Conservation (phyloP, 306 rosid genomes). For the Prinsepia uniflora region DNA sequence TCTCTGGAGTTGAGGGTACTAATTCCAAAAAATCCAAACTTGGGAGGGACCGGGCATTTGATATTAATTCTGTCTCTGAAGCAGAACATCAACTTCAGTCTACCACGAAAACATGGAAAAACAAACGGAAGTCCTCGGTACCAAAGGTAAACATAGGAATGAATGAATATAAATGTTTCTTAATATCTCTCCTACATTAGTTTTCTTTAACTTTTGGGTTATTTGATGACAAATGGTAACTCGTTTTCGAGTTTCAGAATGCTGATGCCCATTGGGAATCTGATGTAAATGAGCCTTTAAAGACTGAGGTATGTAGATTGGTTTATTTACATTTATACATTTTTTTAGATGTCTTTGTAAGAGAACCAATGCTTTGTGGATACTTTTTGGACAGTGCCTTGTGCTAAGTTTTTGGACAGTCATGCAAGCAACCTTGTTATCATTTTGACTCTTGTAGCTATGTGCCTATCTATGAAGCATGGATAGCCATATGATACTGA, state of each 20-base stretch:
- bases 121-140: slow-evolving; percentile 50
- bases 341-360: neutral
- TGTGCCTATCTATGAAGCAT: neutral
- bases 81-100: slow-evolving; percentile 41
- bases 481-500: neutral
- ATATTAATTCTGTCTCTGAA: slow-evolving; percentile 38
- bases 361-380: neutral
- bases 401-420: neutral
- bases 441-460: neutral
- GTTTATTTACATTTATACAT: slow-evolving; percentile 3
- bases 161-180: neutral
- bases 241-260: slow-evolving; percentile 39
- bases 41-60: slow-evolving; percentile 44
- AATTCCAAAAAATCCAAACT: slow-evolving; percentile 52
- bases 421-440: neutral
- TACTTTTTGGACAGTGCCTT: neutral
- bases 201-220: neutral
- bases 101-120: slow-evolving; percentile 43
- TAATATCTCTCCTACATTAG: neutral
- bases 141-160: slow-evolving; percentile 38
- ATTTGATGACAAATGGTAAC: slow-evolving; percentile 15
- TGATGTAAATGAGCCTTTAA: slow-evolving; percentile 34
- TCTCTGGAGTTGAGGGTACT: slow-evolving; percentile 45
- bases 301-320: slow-evolving; percentile 43
- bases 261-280: slow-evolving; percentile 34